Base-by-base conservation (phyloP, 169 alveolate species). In the Eimeria tenella region DNA sequence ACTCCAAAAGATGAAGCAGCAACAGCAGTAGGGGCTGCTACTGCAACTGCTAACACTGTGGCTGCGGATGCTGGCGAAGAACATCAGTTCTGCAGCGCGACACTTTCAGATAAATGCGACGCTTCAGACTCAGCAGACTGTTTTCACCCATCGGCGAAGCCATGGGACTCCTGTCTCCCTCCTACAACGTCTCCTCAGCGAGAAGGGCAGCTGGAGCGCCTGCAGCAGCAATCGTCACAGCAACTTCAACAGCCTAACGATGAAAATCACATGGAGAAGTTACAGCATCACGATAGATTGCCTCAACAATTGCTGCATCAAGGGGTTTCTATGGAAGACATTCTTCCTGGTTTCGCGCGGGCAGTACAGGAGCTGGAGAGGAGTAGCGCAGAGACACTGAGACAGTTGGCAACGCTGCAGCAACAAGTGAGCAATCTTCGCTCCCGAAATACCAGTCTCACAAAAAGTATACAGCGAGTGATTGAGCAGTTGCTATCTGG, bases 291-390 rank as follows among this genome's bases (percentile, higher is more conserved):
- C 9, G 60, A 25, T 15, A 23, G 52, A n/a, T 50, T 49, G 70
- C 87, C 52, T 60, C 89, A 81, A 55, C 89, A 50, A 2, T 25
- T 11, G 49, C 42, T 56, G 89, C 73, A 53, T 11, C 74, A 55
- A 81, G 89, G 71, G 25, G 55, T 81, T 52, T 81, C 55, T 19
- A 81, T 81, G 89, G 89, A 81, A 13, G 89, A 81, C 65, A 55
- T 81, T 63, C 89, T 81, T 11, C 89, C 89, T 56, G 89, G 89
- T 15, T 81, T 81, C 58, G 89, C 89, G 25, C 89, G 89, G 4
- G 89, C 89, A n/a, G 89, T 81, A 17, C 89, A 81, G 89, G 89
- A 81, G 19, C 89, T 81, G 56, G 89, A 81, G 73, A 81, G 55
- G 89, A 81, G 89, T 70, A 81, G 89, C 73, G 89, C 73, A 55